These are phyloP conservation scores for Miscanthus sacchariflorus DNA, from an alignment of 202 grass and related monocot genomes.

Conservation along the genomic window DNA sequence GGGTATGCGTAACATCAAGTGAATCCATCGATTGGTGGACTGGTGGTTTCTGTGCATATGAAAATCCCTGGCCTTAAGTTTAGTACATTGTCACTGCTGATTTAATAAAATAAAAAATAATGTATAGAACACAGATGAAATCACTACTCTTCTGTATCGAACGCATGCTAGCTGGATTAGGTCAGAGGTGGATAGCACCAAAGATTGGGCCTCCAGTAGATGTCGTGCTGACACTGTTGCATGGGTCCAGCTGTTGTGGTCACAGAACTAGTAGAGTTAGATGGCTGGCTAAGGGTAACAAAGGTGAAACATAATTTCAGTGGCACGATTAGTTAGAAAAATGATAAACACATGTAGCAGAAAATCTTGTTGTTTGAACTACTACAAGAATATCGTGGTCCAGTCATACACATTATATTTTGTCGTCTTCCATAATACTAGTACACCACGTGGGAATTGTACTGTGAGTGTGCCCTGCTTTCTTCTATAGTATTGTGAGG, in stretches of 20 bases:
- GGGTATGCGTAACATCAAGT: neutral
- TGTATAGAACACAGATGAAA: neutral
- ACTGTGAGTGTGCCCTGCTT: neutral
- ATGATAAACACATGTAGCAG: neutral
- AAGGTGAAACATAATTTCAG: neutral
- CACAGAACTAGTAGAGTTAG: neutral
- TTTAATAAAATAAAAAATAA: neutral
- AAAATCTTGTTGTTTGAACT: neutral
- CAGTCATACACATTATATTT: slow-evolving; percentile 1
- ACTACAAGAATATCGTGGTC: neutral
- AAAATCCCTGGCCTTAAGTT: neutral
- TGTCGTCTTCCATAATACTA: neutral
- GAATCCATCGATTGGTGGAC: neutral
- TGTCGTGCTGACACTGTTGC: neutral
- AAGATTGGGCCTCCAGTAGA: neutral
- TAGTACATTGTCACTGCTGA: neutral
- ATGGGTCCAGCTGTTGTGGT: neutral
- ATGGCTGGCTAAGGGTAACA: neutral
- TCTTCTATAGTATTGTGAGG: neutral
- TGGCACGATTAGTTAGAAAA: neutral
- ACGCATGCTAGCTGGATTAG: neutral
- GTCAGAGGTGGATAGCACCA: slow-evolving; percentile 9
- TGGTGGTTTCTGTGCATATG: neutral
- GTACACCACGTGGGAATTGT: neutral
- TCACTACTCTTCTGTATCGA: neutral